These are phyloP conservation scores for Daedalea quercina DNA, from an alignment of 768 basidiomycete species.

Conservation along the genomic window DNA sequence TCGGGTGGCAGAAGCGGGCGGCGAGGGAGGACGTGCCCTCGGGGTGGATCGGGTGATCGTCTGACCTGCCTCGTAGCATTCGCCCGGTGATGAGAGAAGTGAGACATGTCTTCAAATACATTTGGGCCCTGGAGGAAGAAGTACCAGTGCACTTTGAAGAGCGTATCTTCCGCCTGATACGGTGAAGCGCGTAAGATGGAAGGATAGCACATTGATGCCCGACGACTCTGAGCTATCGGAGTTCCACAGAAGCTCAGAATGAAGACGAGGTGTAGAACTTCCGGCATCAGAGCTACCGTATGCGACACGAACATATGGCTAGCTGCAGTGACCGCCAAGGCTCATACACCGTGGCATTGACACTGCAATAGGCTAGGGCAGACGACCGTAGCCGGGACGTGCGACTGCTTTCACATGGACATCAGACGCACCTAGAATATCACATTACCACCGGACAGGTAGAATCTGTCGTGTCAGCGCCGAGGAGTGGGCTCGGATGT, in stretches of 20 bases:
- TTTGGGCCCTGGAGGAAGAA: conserved; percentile 55
- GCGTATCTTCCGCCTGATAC: conserved; percentile 49
- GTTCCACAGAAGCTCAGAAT: too few relatives aligned
- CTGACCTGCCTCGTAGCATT: conserved; percentile 14
- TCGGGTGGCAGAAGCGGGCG: conserved; percentile 53
- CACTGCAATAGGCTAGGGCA: too few relatives aligned
- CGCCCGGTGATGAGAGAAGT: conserved; percentile 12
- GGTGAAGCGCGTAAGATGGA: neutral
- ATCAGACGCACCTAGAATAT: neutral
- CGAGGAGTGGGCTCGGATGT: too few relatives aligned
- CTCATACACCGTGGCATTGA: too few relatives aligned
- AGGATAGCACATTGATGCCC: too few relatives aligned
- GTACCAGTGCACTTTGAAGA: conserved; percentile 53
- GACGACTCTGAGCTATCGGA: too few relatives aligned
- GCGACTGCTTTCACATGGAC: neutral
- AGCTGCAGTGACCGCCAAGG: too few relatives aligned
- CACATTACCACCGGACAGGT: neutral
- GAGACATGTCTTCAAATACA: conserved; percentile 19
- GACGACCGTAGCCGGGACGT: too few relatives aligned
- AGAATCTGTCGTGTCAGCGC: neutral
- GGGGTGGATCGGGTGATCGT: conserved; percentile 22
- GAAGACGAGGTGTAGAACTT: too few relatives aligned
- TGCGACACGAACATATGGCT: too few relatives aligned
- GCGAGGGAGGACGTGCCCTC: conserved; percentile 39
- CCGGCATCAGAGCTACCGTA: too few relatives aligned